phyloP scores from a whole-genome alignment of 106 monocot genomes.

The Triglochin maritima region DNA sequence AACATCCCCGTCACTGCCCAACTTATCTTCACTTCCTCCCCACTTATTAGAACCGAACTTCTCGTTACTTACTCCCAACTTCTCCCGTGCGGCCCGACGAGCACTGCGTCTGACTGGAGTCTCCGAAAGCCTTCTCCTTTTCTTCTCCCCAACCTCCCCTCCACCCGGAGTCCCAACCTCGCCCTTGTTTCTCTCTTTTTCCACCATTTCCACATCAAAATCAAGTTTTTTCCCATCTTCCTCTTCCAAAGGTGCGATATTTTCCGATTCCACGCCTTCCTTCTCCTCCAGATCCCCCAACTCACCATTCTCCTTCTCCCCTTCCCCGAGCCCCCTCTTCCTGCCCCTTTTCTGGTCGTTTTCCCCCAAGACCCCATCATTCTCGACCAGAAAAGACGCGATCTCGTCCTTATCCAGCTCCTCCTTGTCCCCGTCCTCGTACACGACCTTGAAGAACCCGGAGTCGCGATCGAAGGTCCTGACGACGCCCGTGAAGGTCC shows the following conservation, averaged over 20 bases:
- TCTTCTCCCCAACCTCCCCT: conserved; percentile 15
- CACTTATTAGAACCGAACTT: too few relatives aligned
- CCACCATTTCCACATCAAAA: too few relatives aligned
- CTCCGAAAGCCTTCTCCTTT: conserved; percentile 25
- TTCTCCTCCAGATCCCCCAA: too few relatives aligned
- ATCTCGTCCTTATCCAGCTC: not conserved
- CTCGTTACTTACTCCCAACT: not conserved
- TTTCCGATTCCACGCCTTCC: too few relatives aligned
- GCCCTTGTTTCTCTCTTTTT: not conserved
- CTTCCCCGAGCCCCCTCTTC: too few relatives aligned
- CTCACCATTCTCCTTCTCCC: too few relatives aligned
- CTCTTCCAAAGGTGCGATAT: too few relatives aligned
- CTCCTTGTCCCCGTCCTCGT: not conserved
- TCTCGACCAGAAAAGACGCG: too few relatives aligned
- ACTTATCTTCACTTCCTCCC: not conserved
- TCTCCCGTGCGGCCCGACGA: conserved; percentile 21
- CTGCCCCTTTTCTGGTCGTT: too few relatives aligned
- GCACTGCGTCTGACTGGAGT: conserved; percentile 67
- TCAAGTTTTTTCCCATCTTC: too few relatives aligned
- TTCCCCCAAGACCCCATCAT: too few relatives aligned
- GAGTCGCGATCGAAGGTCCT: not conserved
- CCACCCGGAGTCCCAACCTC: not conserved
- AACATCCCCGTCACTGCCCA: not conserved
- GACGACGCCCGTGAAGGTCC: not conserved
- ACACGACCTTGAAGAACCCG: not conserved